Percentiles rank a stretch among this genome's conserved stretches.
phyloP scores from a whole-genome alignment of 116 monocot species.

The Papilionanthe hybrid region DNA sequence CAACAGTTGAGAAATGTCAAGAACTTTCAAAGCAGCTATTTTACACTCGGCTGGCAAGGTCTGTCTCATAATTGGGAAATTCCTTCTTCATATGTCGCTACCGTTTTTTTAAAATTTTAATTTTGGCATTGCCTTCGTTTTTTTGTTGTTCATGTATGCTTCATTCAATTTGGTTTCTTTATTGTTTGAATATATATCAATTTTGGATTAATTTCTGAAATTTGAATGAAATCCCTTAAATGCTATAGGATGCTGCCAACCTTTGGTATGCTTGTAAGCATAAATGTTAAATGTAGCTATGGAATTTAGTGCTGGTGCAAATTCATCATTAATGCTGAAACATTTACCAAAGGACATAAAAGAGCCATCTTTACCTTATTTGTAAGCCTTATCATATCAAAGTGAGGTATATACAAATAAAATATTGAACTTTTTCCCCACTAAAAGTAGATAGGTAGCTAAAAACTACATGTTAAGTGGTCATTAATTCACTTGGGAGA shows the following conservation, averaged over 20 bases:
- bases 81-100: background rate
- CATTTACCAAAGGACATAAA: background rate
- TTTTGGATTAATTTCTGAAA: background rate
- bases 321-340: background rate
- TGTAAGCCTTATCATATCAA: background rate
- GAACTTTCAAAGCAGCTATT: slow-evolving; percentile 62
- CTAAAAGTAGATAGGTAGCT: too few relatives aligned
- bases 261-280: background rate
- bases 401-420: too few relatives aligned
- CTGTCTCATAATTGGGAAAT: background rate
- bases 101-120: background rate
- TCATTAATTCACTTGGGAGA: background rate
- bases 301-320: background rate
- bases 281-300: background rate
- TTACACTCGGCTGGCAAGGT: slow-evolving; percentile 70
- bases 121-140: background rate
- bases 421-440: too few relatives aligned
- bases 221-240: background rate
- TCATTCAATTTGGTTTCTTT: background rate
- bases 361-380: background rate
- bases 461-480: background rate
- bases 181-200: background rate
- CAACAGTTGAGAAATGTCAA: slow-evolving; percentile 55
- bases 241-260: background rate
- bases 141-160: background rate